Percentiles rank a stretch among this genome's conserved stretches.
phyloP scores from a whole-genome alignment of 129 eudicot genomes.

The Tagetes erecta region DNA sequence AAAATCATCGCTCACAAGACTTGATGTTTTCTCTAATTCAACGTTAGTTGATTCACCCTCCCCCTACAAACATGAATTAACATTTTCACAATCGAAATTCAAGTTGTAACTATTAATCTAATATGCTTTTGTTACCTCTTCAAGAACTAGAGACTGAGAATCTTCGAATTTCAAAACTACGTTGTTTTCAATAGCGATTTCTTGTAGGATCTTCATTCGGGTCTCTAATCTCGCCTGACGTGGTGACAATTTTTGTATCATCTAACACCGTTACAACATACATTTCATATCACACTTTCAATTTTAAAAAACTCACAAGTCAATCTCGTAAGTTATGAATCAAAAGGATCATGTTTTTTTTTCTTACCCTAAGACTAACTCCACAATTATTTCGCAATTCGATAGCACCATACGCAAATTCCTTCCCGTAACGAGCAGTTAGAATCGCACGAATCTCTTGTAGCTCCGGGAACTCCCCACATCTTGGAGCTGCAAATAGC shows the following conservation, averaged over 20 bases:
- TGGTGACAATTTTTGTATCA: slow-evolving; percentile 71
- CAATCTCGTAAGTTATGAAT: background rate
- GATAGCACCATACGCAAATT: slow-evolving; percentile 59
- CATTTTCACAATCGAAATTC: background rate
- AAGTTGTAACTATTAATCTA: background rate
- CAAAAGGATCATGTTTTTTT: background rate
- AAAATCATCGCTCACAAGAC: slow-evolving; percentile 24
- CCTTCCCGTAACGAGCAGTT: slow-evolving; percentile 67
- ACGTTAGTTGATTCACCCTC: slow-evolving; percentile 13
- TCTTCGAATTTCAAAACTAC: slow-evolving; percentile 55
- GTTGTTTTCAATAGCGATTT: slow-evolving; percentile 63
- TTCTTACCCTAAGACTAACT: slow-evolving; percentile 57
- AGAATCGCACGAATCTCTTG: slow-evolving; percentile 68
- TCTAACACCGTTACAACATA: slow-evolving; percentile 39
- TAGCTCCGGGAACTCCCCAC: slow-evolving; percentile 94
- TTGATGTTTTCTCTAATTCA: background rate
- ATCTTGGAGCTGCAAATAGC: slow-evolving; percentile 76
- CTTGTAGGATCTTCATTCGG: slow-evolving; percentile 65
- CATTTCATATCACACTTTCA: background rate
- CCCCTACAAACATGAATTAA: slow-evolving; percentile 24
- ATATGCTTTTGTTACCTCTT: slow-evolving; percentile 14
- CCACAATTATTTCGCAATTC: slow-evolving; percentile 77
- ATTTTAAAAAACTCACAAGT: background rate
- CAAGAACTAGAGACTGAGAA: background rate
- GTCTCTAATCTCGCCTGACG: slow-evolving; percentile 51